Base-by-base conservation (phyloP, 345 rosid species). In the Melastoma malabathricum region DNA sequence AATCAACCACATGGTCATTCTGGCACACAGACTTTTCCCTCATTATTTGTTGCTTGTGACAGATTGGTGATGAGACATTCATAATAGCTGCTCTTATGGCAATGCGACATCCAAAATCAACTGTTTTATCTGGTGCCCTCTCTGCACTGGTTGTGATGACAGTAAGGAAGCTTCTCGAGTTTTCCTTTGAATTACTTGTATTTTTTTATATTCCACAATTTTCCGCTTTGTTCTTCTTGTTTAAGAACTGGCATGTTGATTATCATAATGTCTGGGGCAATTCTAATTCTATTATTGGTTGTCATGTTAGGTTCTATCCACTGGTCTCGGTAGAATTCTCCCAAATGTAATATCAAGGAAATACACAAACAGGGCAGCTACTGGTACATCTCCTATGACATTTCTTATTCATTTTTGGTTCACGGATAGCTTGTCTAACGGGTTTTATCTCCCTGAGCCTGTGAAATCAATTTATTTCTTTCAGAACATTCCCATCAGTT, bases 31-130 rank as follows among this genome's bases (percentile, higher is more conserved):
- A 31, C 38, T 9, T 31, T 31, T 5, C 6, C 38, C 38, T 31
- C 38, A 29, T 45, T 20, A 47, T 31, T 19, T 9, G 4, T n/a
- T 66, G 43, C 14, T 66, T 51, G 18, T 60, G 52, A 31, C 57
- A 87, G 97, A 81, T 88, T 71, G 97, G 99, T 41, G 99, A 93
- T 73, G 99, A 93, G 59, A 93, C 99, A 6, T 93, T 93, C 64
- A 88, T 93, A 50, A 93, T 93, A 71, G 99, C 99, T 29, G 99
- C 97, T 45, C 78, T 93, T 51, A 88, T 88, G 99, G 99, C 97
- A 15, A 93, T 93, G 99, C 89, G 99, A 18, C 97, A 93, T 52
- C 99, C 99, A 5, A 93, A 85, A 66, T 79, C 99, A 31, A 88
- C 58, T 31, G 99, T 93, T 59, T 54, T 93, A 15, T 88, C 89